Evolutionary conservation across 495 filamentous ascomycete species (phyloP).

Genomic region (Schizothecium vesticola): DNA sequence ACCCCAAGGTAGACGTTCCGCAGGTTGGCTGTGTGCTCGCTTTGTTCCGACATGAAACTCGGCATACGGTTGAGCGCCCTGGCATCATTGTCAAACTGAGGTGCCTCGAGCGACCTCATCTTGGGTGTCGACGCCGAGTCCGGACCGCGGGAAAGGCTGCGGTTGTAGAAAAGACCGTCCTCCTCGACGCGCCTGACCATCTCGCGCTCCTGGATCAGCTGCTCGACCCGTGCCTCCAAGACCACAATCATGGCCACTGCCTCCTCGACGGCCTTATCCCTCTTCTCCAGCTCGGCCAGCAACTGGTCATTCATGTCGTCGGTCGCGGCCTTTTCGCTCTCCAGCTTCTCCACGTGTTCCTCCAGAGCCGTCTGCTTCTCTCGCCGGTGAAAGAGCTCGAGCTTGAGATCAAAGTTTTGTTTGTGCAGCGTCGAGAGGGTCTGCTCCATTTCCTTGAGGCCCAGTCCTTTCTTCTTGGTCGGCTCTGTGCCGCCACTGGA

Average conservation of each 20-base stretch:
- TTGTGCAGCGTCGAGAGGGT: conserved; percentile 63
- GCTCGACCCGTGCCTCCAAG: conserved; percentile 62
- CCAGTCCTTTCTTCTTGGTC: conserved; percentile 39
- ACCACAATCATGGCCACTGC: conserved; percentile 75
- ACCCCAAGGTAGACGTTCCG: conserved; percentile 57
- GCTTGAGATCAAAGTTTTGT: conserved; percentile 85
- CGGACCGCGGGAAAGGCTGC: conserved; percentile 12
- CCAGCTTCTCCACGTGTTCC: conserved; percentile 56
- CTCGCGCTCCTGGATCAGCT: conserved; percentile 42
- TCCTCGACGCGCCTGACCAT: conserved; percentile 37
- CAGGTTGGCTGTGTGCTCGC: conserved; percentile 57
- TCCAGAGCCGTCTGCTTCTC: conserved; percentile 51
- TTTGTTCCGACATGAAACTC: conserved; percentile 60
- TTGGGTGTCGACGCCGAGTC: conserved; percentile 16
- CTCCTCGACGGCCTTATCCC: conserved; percentile 73
- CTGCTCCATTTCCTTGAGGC: conserved; percentile 45
- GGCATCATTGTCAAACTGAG: conserved; percentile 18
- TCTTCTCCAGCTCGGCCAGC: conserved; percentile 63
- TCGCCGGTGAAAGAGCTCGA: conserved; percentile 74
- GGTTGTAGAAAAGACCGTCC: conserved; percentile 26
- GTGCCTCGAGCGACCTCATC: conserved; percentile 12
- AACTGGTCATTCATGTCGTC: conserved; percentile 64
- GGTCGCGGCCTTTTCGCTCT: conserved; percentile 45
- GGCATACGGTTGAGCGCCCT: conserved; percentile 49
- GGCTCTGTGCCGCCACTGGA: conserved; percentile 29